These are phyloP conservation scores for Coemansia sp. DNA, from an alignment of 192 early-diverging fungal genomes.

Conservation along the genomic window DNA sequence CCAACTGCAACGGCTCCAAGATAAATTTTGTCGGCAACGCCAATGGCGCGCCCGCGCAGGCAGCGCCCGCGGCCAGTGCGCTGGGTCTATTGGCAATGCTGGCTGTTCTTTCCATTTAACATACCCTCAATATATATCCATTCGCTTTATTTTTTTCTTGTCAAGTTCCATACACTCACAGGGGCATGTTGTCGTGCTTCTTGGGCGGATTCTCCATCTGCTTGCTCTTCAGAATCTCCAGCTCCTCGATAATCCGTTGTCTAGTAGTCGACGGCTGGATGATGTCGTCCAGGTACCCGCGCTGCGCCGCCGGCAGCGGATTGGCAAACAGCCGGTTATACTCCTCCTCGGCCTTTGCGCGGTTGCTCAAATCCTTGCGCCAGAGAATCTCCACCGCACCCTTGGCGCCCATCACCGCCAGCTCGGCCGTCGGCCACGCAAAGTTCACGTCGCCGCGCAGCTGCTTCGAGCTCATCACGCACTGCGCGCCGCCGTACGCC, in stretches of 20 bases:
- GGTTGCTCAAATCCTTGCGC: slow-evolving; percentile 54
- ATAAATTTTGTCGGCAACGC: slow-evolving; percentile 6
- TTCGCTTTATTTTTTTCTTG: no score
- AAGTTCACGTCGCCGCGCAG: slow-evolving; percentile 87
- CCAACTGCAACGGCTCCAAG: slow-evolving; percentile 28
- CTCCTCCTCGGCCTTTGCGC: slow-evolving; percentile 71
- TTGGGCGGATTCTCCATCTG: slow-evolving; percentile 72
- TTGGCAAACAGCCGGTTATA: slow-evolving; percentile 91
- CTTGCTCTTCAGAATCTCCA: slow-evolving; percentile 76
- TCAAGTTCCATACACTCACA: no score
- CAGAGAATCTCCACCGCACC: slow-evolving; percentile 97
- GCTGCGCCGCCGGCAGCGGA: slow-evolving; percentile 87
- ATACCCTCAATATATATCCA: no score
- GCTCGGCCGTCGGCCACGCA: slow-evolving; percentile 95
- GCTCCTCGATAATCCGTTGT: slow-evolving; percentile 79
- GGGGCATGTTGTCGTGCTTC: slow-evolving; percentile 94
- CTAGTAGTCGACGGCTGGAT: slow-evolving; percentile 71
- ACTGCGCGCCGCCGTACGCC: slow-evolving; percentile 97
- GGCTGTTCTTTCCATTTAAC: neutral
- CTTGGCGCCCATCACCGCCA: slow-evolving; percentile 98
- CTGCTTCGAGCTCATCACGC: slow-evolving; percentile 97
- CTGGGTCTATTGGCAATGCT: no score
- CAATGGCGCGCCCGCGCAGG: neutral
- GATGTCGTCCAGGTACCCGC: slow-evolving; percentile 79
- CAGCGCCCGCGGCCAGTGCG: neutral